These are phyloP conservation scores for Ogataea ganodermae DNA, from an alignment of 805 yeast genomes.

Conservation along the genomic window DNA sequence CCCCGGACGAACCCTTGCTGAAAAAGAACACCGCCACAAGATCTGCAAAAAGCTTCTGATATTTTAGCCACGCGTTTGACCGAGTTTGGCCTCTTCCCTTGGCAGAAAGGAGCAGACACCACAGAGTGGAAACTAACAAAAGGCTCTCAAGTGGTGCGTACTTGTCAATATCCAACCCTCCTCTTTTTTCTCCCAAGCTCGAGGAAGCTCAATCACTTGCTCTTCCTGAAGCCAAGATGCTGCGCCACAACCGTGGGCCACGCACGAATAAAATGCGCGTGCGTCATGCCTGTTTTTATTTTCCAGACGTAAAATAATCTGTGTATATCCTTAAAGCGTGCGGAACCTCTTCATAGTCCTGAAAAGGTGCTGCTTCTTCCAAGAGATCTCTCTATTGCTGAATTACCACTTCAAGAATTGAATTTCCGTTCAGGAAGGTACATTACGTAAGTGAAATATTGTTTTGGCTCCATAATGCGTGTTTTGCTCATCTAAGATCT, in stretches of 20 bases:
- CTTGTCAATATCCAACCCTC: neutral
- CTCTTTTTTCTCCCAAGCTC: no score
- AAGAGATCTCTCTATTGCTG: no score
- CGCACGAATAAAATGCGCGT: neutral
- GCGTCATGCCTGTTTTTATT: constrained; percentile 1
- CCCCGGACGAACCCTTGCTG: neutral
- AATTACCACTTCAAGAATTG: no score
- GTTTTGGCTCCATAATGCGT: neutral
- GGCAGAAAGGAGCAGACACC: no score
- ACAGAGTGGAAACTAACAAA: neutral
- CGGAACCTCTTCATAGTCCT: no score
- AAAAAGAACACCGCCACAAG: neutral
- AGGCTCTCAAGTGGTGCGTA: no score
- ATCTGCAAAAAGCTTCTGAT: neutral
- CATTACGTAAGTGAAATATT: neutral
- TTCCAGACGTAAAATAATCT: neutral
- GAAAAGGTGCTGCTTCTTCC: no score
- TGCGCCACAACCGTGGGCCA: neutral
- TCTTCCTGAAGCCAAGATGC: neutral
- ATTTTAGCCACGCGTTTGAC: neutral
- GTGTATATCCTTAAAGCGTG: neutral
- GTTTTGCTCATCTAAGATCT: neutral
- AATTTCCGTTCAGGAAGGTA: neutral
- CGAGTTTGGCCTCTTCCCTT: no score
- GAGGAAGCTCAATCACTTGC: no score